phyloP scores from a whole-genome alignment of 805 yeast species.

The Wickerhamiella azymoides region DNA sequence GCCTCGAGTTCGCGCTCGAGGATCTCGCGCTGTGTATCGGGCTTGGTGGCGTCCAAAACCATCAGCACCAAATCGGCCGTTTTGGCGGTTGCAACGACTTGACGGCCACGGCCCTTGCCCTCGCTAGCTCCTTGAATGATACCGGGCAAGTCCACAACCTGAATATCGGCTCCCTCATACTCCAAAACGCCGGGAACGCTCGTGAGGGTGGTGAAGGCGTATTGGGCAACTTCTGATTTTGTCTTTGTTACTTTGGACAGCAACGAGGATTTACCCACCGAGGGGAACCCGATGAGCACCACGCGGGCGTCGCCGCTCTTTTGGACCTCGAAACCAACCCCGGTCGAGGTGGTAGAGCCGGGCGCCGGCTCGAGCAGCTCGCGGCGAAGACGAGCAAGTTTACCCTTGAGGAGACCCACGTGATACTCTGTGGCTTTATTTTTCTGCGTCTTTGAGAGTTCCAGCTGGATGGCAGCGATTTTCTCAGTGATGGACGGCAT shows the following conservation, averaged over 20 bases:
- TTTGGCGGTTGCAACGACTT: constrained; percentile 90
- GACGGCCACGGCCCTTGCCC: constrained; percentile 96
- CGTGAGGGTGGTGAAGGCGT: constrained; percentile 90
- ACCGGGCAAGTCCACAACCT: constrained; percentile 95
- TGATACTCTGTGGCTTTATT: constrained; percentile 97
- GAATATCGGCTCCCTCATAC: constrained; percentile 93
- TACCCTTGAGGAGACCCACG: constrained; percentile 85
- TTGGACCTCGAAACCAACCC: constrained; percentile 85
- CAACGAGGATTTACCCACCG: constrained; percentile 92
- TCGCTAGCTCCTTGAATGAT: constrained; percentile 92
- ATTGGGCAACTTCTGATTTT: constrained; percentile 86
- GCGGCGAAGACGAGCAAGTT: constrained; percentile 80
- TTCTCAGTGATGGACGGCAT: constrained; percentile 39
- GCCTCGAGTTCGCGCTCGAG: constrained; percentile 82
- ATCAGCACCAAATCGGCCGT: constrained; percentile 86
- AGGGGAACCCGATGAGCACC: constrained; percentile 90
- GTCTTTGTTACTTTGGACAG: constrained; percentile 83
- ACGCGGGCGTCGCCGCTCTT: constrained; percentile 96
- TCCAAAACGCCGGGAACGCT: constrained; percentile 93
- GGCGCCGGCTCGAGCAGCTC: constrained; percentile 85
- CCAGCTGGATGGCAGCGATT: constrained; percentile 81
- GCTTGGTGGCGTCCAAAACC: constrained; percentile 93
- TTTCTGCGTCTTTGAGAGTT: constrained; percentile 88
- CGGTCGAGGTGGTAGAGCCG: constrained; percentile 52
- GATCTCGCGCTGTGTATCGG: constrained; percentile 74